Base-by-base conservation (phyloP, 768 basidiomycete species). In the Boletales sp. region DNA sequence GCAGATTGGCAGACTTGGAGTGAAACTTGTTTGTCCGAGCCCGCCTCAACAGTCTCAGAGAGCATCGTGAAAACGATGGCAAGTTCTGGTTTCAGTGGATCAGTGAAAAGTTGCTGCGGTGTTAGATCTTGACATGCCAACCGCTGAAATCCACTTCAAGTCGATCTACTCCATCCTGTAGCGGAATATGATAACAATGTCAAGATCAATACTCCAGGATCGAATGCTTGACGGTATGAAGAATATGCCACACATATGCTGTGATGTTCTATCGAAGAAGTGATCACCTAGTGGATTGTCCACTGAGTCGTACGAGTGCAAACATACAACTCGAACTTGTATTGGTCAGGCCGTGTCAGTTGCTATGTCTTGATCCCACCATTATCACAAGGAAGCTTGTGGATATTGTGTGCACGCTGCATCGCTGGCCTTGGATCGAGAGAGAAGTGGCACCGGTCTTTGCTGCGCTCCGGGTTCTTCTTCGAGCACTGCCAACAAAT, bases 391-490 rank as follows among this genome's bases (percentile, higher is more conserved):
- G 44, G 52, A 60, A 50, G 50, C 28, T 28, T 19, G 35, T 35
- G 10, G 49, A 48, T 35, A 61, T 37, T 51, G 37, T 33, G 28
- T 48, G 48, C 53, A 56, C 39, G 40, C 30, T 51, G 49, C 30
- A 44, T 52, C 46, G 47, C 46, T 39, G 50, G 30, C 31, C 17
- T 58, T 52, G 50, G 50, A 54, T 53, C 39, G 40, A 50, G 30
- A 39, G 18, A 62, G 63, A 62, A 63, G 55, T 15, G 15, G 51
- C 59, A 61, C 56, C 33, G 58, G 54, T 62, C 42, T 48, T 8
- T 45, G 11, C 54, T 45, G 47, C 49, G 58, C 46, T 43, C 30
- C n/a, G 35, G 3, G 28, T 53, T 53, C 52, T 60, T 49, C 48
- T 48, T 50, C 39, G 18, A 60, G 53, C 57, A 65, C 44, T 28